A percentile compares a stretch with the other conserved stretches of the same genome.
Evolutionary conservation across 257 asterid species (phyloP).

Genomic region (Linderniella brevidens): DNA sequence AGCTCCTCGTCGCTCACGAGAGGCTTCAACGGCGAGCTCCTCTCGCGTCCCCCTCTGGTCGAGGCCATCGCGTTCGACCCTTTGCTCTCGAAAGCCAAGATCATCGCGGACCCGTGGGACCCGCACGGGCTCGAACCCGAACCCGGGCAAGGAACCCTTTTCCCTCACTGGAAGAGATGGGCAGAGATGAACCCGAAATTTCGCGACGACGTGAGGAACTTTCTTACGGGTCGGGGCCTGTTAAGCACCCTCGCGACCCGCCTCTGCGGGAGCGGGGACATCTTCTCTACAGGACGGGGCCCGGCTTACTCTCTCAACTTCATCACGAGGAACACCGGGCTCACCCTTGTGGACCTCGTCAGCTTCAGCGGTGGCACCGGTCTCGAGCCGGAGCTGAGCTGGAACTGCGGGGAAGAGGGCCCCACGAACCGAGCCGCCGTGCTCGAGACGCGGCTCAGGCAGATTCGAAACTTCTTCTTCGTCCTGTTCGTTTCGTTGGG

Average conservation of each 20-base stretch:
- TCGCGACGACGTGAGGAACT: conserved; percentile 51
- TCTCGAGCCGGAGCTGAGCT: conserved; percentile 44
- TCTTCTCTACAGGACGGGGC: conserved; percentile 63
- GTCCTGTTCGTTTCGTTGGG: conserved; percentile 63
- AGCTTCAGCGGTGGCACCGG: conserved; percentile 40
- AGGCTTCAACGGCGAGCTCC: conserved; percentile 46
- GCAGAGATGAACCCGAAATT: conserved; percentile 66
- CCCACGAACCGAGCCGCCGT: conserved; percentile 42
- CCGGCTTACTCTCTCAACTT: conserved; percentile 77
- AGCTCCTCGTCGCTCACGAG: conserved; percentile 49
- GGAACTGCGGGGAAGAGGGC: conserved; percentile 95
- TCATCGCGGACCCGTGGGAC: conserved; percentile 69
- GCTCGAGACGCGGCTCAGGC: conserved; percentile 59
- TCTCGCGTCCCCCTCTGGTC: conserved; percentile 74
- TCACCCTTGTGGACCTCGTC: conserved; percentile 73
- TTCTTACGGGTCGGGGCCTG: conserved; percentile 58
- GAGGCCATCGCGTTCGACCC: conserved; percentile 92
- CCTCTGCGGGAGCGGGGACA: conserved; percentile 85
- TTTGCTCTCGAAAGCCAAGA: conserved; percentile 58
- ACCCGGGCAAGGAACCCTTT: conserved; percentile 25
- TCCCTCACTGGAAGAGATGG: conserved; percentile 99
- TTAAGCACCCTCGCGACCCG: conserved; percentile 69
- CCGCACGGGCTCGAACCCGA: conserved; percentile 25
- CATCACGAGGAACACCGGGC: conserved; percentile 56
- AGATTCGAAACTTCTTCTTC: conserved; percentile 67